These are phyloP conservation scores for Leccinum variicolor DNA, from an alignment of 768 basidiomycete species.

Conservation along the genomic window DNA sequence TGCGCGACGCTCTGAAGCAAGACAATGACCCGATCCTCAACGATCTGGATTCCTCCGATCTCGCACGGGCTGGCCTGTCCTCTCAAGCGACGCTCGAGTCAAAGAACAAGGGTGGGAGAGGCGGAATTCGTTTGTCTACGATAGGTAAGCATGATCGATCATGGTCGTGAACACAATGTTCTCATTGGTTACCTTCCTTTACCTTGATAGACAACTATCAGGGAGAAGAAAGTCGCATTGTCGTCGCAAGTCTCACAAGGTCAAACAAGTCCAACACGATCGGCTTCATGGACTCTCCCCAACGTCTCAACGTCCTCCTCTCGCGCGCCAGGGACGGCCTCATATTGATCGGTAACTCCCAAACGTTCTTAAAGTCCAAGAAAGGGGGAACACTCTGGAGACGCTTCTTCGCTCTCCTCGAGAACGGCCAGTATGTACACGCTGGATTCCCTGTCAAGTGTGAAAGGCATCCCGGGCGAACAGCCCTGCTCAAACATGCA, in stretches of 20 bases:
- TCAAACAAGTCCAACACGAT: conserved; percentile 55
- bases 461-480: conserved; percentile 46
- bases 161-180: too few species aligned
- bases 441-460: conserved; percentile 52
- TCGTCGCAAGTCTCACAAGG: conserved; percentile 55
- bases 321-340: conserved; percentile 62
- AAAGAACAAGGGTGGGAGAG: conserved; percentile 33
- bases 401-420: conserved; percentile 9
- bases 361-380: conserved; percentile 46
- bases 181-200: not conserved
- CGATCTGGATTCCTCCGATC: conserved; percentile 57
- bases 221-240: conserved; percentile 68
- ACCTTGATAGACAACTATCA: conserved; percentile 60
- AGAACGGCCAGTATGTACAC: conserved; percentile 7
- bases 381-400: conserved; percentile 15
- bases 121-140: conserved; percentile 50
- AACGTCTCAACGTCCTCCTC: conserved; percentile 67
- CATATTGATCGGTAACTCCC: conserved; percentile 60
- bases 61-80: conserved; percentile 54
- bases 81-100: conserved; percentile 18
- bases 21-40: conserved; percentile 56
- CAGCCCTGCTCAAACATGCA: conserved; percentile 36
- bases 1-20: conserved; percentile 43
- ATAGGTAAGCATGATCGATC: conserved; percentile 43
- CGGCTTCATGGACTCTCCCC: conserved; percentile 65